Conservation (phyloP, 768 basidiomycete genomes). For the Naematelia aurantialba region DNA sequence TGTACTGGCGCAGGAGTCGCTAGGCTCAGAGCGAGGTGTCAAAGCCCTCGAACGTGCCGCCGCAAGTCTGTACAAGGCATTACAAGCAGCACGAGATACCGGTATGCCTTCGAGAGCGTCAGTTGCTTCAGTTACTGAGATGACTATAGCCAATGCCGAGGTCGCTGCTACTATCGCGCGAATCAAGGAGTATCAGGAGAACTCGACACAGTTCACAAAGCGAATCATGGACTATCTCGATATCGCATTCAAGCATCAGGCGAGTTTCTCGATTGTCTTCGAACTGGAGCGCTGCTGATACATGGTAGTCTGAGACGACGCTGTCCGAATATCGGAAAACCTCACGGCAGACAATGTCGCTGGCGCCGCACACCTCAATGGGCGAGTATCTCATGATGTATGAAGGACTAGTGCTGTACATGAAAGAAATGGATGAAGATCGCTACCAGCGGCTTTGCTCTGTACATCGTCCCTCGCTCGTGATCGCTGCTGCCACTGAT, state of each 20-base stretch:
- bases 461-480: slow-evolving; percentile 55
- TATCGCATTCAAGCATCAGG: slow-evolving; percentile 89
- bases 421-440: slow-evolving; percentile 92
- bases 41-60: slow-evolving; percentile 75
- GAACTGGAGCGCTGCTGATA: not conserved
- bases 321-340: slow-evolving; percentile 44
- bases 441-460: slow-evolving; percentile 85
- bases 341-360: slow-evolving; percentile 50
- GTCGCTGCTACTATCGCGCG: slow-evolving; percentile 98
- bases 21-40: slow-evolving; percentile 74
- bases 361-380: slow-evolving; percentile 63
- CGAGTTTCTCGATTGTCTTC: slow-evolving; percentile 37
- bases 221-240: slow-evolving; percentile 81
- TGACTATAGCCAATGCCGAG: slow-evolving; percentile 55
- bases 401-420: slow-evolving; percentile 80
- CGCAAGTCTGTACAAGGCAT: slow-evolving; percentile 86
- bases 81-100: slow-evolving; percentile 82
- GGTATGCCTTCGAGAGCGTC: slow-evolving; percentile 55
- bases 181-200: slow-evolving; percentile 80
- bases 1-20: slow-evolving; percentile 79
- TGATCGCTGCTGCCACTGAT: slow-evolving; percentile 1
- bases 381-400: slow-evolving; percentile 83
- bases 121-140: not conserved
- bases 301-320: slow-evolving; percentile 50
- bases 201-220: slow-evolving; percentile 90